Percentiles rank a stretch among this genome's conserved stretches.
phyloP scores from a whole-genome alignment of 148 eudicot species.

The Fallopia convolvulus region DNA sequence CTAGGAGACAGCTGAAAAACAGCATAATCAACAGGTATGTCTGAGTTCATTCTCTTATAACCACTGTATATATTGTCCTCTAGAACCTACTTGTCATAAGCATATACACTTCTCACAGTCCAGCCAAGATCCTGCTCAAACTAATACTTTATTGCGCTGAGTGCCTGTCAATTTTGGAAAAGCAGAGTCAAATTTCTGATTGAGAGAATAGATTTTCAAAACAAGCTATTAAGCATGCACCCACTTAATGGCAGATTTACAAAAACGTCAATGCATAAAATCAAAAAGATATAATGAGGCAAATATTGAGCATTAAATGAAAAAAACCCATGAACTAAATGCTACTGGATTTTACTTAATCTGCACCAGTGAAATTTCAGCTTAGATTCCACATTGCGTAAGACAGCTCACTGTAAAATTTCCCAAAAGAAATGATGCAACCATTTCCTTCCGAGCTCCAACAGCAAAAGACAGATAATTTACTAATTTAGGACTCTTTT shows the following conservation, averaged over 20 bases:
- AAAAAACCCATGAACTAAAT: background rate
- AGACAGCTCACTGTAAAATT: background rate
- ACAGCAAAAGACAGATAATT: background rate
- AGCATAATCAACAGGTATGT: slow-evolving; percentile 79
- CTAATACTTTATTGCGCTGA: background rate
- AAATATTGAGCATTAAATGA: background rate
- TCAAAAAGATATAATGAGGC: background rate
- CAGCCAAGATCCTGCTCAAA: background rate
- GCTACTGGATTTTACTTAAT: background rate
- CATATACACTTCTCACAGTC: background rate
- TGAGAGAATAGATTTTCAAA: background rate
- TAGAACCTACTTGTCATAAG: background rate
- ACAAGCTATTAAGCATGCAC: background rate
- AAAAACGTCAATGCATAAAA: background rate
- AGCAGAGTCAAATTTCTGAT: background rate
- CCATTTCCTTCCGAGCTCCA: background rate
- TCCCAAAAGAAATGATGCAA: too few relatives aligned
- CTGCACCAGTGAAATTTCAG: background rate
- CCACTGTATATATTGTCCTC: background rate
- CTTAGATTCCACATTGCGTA: background rate
- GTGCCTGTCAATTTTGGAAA: background rate
- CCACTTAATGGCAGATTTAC: background rate
- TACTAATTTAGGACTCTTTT: background rate
- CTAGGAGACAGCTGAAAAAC: slow-evolving; percentile 75
- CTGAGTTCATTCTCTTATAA: slow-evolving; percentile 46